Evolutionary conservation across 1,284 basidiomycete species (phyloP).

Genomic region (Laetiporus sulphureus): DNA sequence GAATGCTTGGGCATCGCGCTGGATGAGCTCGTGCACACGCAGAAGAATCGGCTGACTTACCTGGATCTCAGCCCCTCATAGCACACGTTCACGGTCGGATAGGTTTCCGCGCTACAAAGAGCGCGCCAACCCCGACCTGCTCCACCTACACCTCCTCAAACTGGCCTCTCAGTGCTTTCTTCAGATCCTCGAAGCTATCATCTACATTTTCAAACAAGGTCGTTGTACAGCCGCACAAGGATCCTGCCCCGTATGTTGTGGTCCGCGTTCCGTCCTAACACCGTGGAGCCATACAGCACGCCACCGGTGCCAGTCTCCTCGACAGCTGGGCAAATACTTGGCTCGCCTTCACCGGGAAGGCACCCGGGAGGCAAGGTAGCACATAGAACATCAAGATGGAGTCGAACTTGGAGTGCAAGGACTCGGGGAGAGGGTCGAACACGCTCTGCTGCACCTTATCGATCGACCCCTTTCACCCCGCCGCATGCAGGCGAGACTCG

Average conservation of each 20-base stretch:
- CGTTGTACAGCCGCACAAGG: constrained; percentile 16
- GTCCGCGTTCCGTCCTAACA: constrained; percentile 12
- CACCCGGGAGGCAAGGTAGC: constrained; percentile 19
- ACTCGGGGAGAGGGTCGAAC: constrained; percentile 13
- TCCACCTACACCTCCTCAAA: constrained; percentile 18
- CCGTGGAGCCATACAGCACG: constrained; percentile 19
- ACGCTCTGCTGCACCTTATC: constrained; percentile 15
- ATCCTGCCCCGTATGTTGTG: constrained; percentile 19
- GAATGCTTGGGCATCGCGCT: too few relatives aligned
- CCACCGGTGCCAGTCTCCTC: constrained; percentile 15
- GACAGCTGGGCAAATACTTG: constrained; percentile 10
- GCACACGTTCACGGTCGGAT: constrained; percentile 3
- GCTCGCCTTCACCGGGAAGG: constrained; percentile 15
- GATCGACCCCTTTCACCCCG: constrained; percentile 15
- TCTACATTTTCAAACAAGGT: constrained; percentile 16
- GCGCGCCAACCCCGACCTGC: constrained; percentile 15
- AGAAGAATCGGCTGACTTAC: too few relatives aligned
- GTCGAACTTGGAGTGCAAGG: constrained; percentile 12
- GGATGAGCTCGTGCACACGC: too few relatives aligned
- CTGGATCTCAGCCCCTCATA: too few relatives aligned
- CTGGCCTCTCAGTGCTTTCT: constrained; percentile 10
- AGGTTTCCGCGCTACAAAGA: constrained; percentile 14
- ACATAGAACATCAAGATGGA: constrained; percentile 20
- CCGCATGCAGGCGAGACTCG: constrained; percentile 8
- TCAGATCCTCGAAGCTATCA: constrained; percentile 14